These are phyloP conservation scores for Patellifolia procumbens DNA, from an alignment of 179 eudicot genomes.

Conservation along the genomic window DNA sequence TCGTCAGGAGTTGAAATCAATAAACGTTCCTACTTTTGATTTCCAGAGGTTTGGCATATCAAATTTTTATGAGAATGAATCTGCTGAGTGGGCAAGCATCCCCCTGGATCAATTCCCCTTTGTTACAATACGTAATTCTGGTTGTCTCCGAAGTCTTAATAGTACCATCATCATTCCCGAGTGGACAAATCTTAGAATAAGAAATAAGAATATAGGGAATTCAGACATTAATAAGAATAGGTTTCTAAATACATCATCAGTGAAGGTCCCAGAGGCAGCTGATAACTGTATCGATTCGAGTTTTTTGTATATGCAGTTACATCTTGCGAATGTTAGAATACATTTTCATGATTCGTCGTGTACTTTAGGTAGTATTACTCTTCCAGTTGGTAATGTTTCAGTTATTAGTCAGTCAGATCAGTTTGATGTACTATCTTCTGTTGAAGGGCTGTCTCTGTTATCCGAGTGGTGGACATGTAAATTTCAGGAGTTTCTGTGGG, in stretches of 20 bases:
- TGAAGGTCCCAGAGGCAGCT: slow-evolving; percentile 25
- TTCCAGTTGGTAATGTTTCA: slow-evolving; percentile 60
- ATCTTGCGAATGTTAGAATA: slow-evolving; percentile 43
- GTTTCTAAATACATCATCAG: slow-evolving; percentile 13
- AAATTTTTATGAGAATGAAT: slow-evolving; percentile 49
- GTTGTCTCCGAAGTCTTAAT: slow-evolving; percentile 43
- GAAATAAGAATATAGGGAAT: slow-evolving; percentile 33
- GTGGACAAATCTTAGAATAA: slow-evolving; percentile 39
- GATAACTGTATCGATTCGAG: slow-evolving; percentile 26
- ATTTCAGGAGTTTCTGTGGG: slow-evolving; percentile 70
- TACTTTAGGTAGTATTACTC: slow-evolving; percentile 52
- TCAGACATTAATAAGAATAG: slow-evolving; percentile 28
- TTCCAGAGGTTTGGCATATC: slow-evolving; percentile 58
- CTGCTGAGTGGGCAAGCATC: slow-evolving; percentile 46
- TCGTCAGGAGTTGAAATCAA: slow-evolving; percentile 29
- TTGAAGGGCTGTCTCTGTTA: slow-evolving; percentile 59
- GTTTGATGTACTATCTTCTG: slow-evolving; percentile 67
- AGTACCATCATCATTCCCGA: slow-evolving; percentile 44
- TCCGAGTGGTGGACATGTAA: slow-evolving; percentile 61
- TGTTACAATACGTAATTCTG: slow-evolving; percentile 45
- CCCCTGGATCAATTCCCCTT: slow-evolving; percentile 65
- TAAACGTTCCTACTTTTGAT: slow-evolving; percentile 34
- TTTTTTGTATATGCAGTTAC: slow-evolving; percentile 38
- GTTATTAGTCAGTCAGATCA: slow-evolving; percentile 40
- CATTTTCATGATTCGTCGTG: slow-evolving; percentile 87